Conservation (phyloP, 2,329 filamentous ascomycete genomes). For the Nannizzia gypsea region DNA sequence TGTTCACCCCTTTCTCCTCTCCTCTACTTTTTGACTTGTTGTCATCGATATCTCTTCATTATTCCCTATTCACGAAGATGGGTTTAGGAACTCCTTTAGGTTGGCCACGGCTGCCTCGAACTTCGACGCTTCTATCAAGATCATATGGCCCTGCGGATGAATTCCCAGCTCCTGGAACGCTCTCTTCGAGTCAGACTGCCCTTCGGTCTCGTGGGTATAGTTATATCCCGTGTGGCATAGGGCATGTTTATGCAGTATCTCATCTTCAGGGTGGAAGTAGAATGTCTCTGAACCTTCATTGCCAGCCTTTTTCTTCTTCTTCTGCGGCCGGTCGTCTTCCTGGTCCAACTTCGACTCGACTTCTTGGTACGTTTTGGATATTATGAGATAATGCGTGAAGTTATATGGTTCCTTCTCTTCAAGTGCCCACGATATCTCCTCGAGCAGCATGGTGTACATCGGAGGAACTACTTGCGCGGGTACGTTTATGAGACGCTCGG, state of each 20-base stretch:
- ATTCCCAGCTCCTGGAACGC: slow-evolving; percentile 92
- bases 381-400: slow-evolving; percentile 83
- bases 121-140: slow-evolving; percentile 69
- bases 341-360: slow-evolving; percentile 67
- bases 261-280: slow-evolving; percentile 95
- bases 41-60: too few relatives aligned
- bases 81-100: slow-evolving; percentile 60
- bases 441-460: slow-evolving; percentile 85
- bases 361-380: slow-evolving; percentile 89
- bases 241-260: slow-evolving; percentile 69
- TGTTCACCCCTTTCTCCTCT: too few relatives aligned
- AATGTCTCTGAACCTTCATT: slow-evolving; percentile 49
- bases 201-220: slow-evolving; percentile 67
- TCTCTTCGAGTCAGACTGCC: slow-evolving; percentile 77
- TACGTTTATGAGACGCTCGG: slow-evolving; percentile 91
- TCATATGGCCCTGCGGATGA: slow-evolving; percentile 69
- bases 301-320: slow-evolving; percentile 53
- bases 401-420: slow-evolving; percentile 85
- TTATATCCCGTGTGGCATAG: slow-evolving; percentile 57
- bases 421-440: slow-evolving; percentile 79
- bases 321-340: slow-evolving; percentile 49
- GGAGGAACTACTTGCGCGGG: slow-evolving; percentile 86
- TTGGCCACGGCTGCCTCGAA: slow-evolving; percentile 66
- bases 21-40: not conserved
- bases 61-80: slow-evolving; percentile 17